Evolutionary conservation across 2,329 filamentous ascomycete genomes (phyloP).

Genomic region (Cercospora sesami): DNA sequence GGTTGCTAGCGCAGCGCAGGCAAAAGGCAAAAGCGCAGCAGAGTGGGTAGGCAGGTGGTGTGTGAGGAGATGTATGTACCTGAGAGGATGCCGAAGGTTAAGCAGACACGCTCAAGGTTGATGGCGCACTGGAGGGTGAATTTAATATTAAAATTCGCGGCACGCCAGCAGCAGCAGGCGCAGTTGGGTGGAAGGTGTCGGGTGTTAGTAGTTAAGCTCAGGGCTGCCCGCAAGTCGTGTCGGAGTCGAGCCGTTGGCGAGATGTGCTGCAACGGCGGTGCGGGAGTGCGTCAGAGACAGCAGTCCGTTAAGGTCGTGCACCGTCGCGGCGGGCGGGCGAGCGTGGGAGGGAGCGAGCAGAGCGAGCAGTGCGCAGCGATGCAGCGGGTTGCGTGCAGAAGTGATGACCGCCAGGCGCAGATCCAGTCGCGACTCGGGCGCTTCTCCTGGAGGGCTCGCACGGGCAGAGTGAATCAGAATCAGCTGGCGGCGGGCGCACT

Average conservation of each 20-base stretch:
- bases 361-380: background rate
- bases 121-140: slow-evolving; percentile 28
- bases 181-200: slow-evolving; percentile 10
- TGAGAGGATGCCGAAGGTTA: slow-evolving; percentile 29
- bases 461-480: background rate
- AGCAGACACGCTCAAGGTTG: slow-evolving; percentile 30
- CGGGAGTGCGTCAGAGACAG: slow-evolving; percentile 15
- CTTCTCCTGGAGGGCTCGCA: background rate
- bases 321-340: slow-evolving; percentile 4
- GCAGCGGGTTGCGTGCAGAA: background rate
- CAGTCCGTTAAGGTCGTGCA: slow-evolving; percentile 5
- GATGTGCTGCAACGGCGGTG: slow-evolving; percentile 11
- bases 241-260: slow-evolving; percentile 15
- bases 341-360: slow-evolving; percentile 5
- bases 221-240: slow-evolving; percentile 14
- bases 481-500: background rate
- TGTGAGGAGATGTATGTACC: slow-evolving; percentile 27
- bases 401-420: background rate
- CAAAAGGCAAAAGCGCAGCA: slow-evolving; percentile 5
- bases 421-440: slow-evolving; percentile 6
- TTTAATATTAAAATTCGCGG: slow-evolving; percentile 24
- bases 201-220: slow-evolving; percentile 16
- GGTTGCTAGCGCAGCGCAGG: slow-evolving; percentile 19
- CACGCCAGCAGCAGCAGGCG: slow-evolving; percentile 14
- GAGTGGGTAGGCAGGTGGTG: slow-evolving; percentile 14